Percentiles rank a stretch among this genome's conserved stretches.
phyloP scores from a whole-genome alignment of 805 yeast genomes.

The Hanseniaspora opuntiae region DNA sequence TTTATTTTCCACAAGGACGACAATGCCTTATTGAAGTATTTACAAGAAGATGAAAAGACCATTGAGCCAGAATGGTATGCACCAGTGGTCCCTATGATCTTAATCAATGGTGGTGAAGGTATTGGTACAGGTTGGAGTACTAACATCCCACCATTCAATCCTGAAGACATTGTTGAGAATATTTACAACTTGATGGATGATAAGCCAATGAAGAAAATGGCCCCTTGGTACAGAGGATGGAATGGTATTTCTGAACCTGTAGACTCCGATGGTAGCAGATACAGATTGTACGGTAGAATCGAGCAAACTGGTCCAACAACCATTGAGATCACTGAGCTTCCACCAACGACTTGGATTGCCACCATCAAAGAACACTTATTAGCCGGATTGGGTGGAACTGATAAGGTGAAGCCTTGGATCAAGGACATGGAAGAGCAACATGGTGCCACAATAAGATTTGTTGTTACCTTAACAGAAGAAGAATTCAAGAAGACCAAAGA shows the following conservation, averaged over 20 bases:
- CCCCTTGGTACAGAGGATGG: conserved; percentile 96
- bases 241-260: conserved; percentile 60
- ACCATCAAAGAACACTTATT: conserved; percentile 75
- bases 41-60: conserved; percentile 83
- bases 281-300: conserved; percentile 63
- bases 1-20: conserved; percentile 68
- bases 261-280: conserved; percentile 49
- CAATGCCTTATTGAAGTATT: conserved; percentile 59
- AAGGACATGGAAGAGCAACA: conserved; percentile 94
- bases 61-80: conserved; percentile 94
- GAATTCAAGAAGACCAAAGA: conserved; percentile 71
- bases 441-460: conserved; percentile 63
- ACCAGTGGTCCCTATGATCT: conserved; percentile 87
- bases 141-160: conserved; percentile 79
- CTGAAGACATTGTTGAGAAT: conserved; percentile 65
- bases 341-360: conserved; percentile 84
- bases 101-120: conserved; percentile 94
- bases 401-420: conserved; percentile 69
- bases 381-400: conserved; percentile 61
- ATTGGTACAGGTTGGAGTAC: conserved; percentile 99
- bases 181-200: conserved; percentile 59
- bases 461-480: conserved; percentile 56
- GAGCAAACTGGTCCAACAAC: conserved; percentile 70
- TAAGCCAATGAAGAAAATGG: conserved; percentile 56
- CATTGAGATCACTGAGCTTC: conserved; percentile 81